Base-by-base conservation (phyloP, 192 early-diverging fungal genomes). In the Jimgerdemannia flammicorona region DNA sequence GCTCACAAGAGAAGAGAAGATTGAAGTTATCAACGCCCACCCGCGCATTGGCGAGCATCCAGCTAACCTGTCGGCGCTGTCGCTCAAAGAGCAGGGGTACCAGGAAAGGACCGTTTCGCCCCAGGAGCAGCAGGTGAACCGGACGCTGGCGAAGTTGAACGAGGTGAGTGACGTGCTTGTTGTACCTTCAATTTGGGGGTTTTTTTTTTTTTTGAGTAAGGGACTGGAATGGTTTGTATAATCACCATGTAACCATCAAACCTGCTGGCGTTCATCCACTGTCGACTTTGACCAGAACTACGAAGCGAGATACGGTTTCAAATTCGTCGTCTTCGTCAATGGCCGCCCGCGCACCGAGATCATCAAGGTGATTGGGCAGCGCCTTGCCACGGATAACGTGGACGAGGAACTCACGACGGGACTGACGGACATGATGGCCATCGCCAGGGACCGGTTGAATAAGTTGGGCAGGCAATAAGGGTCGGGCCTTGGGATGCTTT, bases 11-110 rank as follows among this genome's bases (percentile, higher is more conserved):
- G 78, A 86, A 44, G 92, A 95, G 79, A 88, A 93, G 75, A 79
- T 95, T 41, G 89, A 88, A 19, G 87, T 97, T 10, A 90, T 97
- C 75, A 96, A 96, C 79, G 95, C 95, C 3, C 96, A 97, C 77
- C 94, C 96, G 39, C 88, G 94, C 29, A 94, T 97, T 74, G 96
- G 96, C 72, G 92, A 90, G 63, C 87, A 81, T 70, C 88, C 89
- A 41, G 81, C 76, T 19, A 90, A 89, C 43, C 85, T 95, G 43
- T 95, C 93, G 4, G 89, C 89, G 11, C 76, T 92, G 72, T 93
- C 92, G 14, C 78, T 89, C 64, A 87, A 87, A 66, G 93, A 95
- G 74, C 93, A 95, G 80, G 87, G 88, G 1, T 90, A 90, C 70
- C 82, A 86, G 17, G 74, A 80, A 18, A 73, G 77, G 6, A 70